Percentiles rank a stretch among this genome's conserved stretches.
Evolutionary conservation across 192 early-diverging fungal species (phyloP).

Genomic region (Entomortierella lignicola): DNA sequence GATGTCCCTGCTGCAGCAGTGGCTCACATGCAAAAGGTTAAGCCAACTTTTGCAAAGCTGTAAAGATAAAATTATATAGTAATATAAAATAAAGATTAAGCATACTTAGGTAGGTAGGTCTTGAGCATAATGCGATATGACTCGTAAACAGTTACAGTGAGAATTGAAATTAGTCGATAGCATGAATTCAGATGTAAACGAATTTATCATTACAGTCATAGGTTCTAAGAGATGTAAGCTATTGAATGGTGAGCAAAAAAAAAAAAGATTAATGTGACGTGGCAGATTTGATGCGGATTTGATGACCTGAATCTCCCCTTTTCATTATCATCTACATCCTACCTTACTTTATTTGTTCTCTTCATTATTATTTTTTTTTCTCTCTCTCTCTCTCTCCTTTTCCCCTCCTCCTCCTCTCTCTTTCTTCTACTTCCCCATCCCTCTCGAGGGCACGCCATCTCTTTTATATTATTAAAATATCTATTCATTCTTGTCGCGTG

Average conservation of each 20-base stretch:
- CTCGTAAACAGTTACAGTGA: too few species aligned
- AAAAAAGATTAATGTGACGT: too few species aligned
- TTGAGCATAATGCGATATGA: too few species aligned
- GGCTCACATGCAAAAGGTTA: slow-evolving; percentile 41
- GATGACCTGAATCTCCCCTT: too few species aligned
- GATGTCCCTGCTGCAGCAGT: slow-evolving; percentile 41
- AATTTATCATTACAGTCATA: too few species aligned
- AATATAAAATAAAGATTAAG: not conserved
- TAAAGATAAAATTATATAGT: slow-evolving; percentile 3
- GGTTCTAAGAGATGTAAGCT: too few species aligned
- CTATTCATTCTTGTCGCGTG: slow-evolving; percentile 15
- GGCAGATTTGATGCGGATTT: too few species aligned
- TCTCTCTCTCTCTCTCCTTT: not conserved
- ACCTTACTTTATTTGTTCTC: not conserved
- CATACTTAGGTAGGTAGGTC: not conserved
- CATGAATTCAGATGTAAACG: too few species aligned
- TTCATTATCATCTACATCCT: not conserved
- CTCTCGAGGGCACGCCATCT: not conserved
- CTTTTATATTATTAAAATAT: not conserved
- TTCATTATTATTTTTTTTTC: not conserved
- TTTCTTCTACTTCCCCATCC: not conserved
- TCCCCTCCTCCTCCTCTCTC: not conserved
- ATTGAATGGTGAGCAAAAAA: too few species aligned
- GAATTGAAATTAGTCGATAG: too few species aligned
- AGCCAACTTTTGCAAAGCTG: slow-evolving; percentile 41